Percentiles rank a stretch among this genome's conserved stretches.
These are phyloP conservation scores for Martensiomyces pterosporus DNA, from an alignment of 192 early-diverging fungal genomes.

Conservation along the genomic window DNA sequence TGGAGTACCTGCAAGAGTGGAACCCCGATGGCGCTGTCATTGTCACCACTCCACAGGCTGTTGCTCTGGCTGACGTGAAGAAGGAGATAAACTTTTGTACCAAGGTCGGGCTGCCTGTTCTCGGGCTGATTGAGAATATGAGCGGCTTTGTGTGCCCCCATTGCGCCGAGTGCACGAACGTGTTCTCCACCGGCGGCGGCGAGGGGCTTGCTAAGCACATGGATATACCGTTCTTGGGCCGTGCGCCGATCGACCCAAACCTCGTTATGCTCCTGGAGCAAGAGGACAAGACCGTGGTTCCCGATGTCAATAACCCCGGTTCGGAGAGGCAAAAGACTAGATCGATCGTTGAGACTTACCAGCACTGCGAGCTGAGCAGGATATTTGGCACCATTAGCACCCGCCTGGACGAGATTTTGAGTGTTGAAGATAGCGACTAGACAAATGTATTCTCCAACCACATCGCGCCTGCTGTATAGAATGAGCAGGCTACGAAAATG, in stretches of 20 bases:
- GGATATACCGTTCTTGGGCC: constrained; percentile 81
- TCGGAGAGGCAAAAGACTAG: constrained; percentile 18
- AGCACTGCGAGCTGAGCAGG: constrained; percentile 47
- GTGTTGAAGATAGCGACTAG: not conserved
- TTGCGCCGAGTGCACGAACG: constrained; percentile 73
- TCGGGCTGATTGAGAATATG: constrained; percentile 98
- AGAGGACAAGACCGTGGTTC: constrained; percentile 47
- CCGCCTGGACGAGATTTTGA: constrained; percentile 2
- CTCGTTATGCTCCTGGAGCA: constrained; percentile 65
- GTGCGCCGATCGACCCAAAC: constrained; percentile 87
- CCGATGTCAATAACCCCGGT: constrained; percentile 31
- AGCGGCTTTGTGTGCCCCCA: constrained; percentile 92
- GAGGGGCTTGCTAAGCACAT: constrained; percentile 84
- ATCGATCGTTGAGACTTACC: constrained; percentile 50
- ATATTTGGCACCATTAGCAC: constrained; percentile 28
- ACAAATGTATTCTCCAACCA: constrained; percentile 2
- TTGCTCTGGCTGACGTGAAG: constrained; percentile 85
- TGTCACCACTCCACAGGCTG: constrained; percentile 95
- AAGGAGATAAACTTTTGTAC: constrained; percentile 96
- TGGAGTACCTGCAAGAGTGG: constrained; percentile 82
- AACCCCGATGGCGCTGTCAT: constrained; percentile 84
- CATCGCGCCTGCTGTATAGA: not conserved
- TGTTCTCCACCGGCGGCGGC: constrained; percentile 95
- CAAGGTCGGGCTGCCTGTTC: constrained; percentile 72
- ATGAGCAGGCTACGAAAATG: no score